These are phyloP conservation scores for Boletus bicolor DNA, from an alignment of 768 basidiomycete genomes.

Conservation along the genomic window DNA sequence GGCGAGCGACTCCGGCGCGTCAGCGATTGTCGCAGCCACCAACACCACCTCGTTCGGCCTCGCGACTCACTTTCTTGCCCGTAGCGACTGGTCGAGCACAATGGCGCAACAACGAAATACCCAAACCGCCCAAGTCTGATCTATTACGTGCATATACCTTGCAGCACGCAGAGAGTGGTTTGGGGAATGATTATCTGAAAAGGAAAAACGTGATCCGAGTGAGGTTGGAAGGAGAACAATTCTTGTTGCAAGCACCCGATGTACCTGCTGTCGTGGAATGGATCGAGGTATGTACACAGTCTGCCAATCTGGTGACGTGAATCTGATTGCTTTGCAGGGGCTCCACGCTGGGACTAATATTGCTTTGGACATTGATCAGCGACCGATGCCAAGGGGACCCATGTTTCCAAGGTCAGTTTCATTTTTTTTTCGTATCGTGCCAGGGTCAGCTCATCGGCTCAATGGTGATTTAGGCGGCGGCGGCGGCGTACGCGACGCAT, in stretches of 20 bases:
- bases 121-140: slow-evolving; percentile 47
- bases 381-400: slow-evolving; percentile 89
- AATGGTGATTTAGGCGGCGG: slow-evolving; percentile 18
- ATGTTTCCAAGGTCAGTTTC: slow-evolving; percentile 66
- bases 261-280: slow-evolving; percentile 86
- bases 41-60: slow-evolving; percentile 17
- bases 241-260: slow-evolving; percentile 84
- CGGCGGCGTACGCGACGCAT: slow-evolving; percentile 28
- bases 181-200: slow-evolving; percentile 94
- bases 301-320: slow-evolving; percentile 1
- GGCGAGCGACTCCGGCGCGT: slow-evolving; percentile 10
- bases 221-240: slow-evolving; percentile 93
- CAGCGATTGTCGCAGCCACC: slow-evolving; percentile 12
- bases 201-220: slow-evolving; percentile 91
- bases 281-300: slow-evolving; percentile 73
- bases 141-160: slow-evolving; percentile 74
- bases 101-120: slow-evolving; percentile 26
- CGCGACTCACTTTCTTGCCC: slow-evolving; percentile 26
- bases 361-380: slow-evolving; percentile 85
- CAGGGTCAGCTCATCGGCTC: background rate
- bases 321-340: slow-evolving; percentile 44
- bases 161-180: slow-evolving; percentile 88
- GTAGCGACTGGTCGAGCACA: slow-evolving; percentile 14
- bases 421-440: background rate
- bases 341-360: slow-evolving; percentile 92